A percentile compares a stretch with the other conserved stretches of the same genome.
Conservation (phyloP, 2,329 filamentous ascomycete species). For the Botrytis deweyae region DNA sequence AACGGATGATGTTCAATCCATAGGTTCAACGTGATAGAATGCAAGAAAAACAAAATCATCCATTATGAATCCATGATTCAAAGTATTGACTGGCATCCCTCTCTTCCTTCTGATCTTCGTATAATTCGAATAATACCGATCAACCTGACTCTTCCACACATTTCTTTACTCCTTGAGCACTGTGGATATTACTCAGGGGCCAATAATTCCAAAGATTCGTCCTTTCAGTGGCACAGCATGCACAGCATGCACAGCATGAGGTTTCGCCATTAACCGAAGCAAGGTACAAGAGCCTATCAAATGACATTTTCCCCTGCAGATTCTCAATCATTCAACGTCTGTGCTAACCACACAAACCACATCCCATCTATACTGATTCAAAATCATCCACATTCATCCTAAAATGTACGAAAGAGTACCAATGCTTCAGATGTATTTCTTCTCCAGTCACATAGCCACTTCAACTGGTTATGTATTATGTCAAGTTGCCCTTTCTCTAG, state of each 20-base stretch:
- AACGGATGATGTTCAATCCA: not conserved
- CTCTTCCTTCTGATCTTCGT: not conserved
- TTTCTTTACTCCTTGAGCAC: not conserved
- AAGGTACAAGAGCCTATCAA: conserved; percentile 13
- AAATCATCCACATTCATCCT: conserved; percentile 7
- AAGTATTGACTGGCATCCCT: not conserved
- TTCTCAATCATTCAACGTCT: conserved; percentile 8
- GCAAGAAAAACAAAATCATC: not conserved
- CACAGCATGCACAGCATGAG: conserved; percentile 2
- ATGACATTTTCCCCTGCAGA: not conserved
- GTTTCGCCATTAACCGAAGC: conserved; percentile 15
- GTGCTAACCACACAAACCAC: not conserved
- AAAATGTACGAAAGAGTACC: not conserved
- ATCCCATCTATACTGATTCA: not conserved
- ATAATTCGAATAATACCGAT: not conserved
- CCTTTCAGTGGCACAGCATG: conserved; percentile 8
- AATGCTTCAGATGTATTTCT: conserved; percentile 21
- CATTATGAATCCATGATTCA: not conserved
- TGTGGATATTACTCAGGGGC: conserved; percentile 20
- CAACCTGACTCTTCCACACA: not conserved
- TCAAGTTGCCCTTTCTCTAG: not conserved
- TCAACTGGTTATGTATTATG: conserved; percentile 20
- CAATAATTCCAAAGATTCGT: conserved; percentile 2
- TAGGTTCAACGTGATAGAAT: not conserved
- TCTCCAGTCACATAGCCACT: conserved; percentile 6